These are phyloP conservation scores for Cicer chorassanicum DNA, from an alignment of 306 rosid genomes.

Conservation along the genomic window DNA sequence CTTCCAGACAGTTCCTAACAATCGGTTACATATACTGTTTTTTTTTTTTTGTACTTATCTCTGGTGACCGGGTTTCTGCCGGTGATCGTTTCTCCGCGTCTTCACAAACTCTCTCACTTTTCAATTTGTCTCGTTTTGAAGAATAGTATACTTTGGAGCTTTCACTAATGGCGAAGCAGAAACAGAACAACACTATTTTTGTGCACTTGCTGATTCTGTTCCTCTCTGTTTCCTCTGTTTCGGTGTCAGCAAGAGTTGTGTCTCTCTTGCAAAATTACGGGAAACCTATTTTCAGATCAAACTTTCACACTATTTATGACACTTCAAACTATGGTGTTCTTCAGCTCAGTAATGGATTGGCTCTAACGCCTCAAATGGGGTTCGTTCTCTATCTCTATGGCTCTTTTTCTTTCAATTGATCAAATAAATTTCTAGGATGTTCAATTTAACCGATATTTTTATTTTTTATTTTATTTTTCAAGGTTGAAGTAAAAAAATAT, in stretches of 20 bases:
- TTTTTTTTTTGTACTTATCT: background rate
- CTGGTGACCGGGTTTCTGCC: background rate
- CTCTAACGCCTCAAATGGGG: slow-evolving; percentile 97
- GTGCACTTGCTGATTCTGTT: slow-evolving; percentile 40
- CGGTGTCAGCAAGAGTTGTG: slow-evolving; percentile 48
- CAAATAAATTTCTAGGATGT: background rate
- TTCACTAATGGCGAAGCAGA: slow-evolving; percentile 56
- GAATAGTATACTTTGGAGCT: background rate
- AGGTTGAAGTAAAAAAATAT: too few relatives aligned
- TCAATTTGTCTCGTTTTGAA: background rate
- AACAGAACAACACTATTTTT: slow-evolving; percentile 36
- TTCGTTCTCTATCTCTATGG: slow-evolving; percentile 38
- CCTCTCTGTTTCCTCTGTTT: slow-evolving; percentile 45
- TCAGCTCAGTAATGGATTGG: slow-evolving; percentile 85
- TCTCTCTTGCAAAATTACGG: slow-evolving; percentile 60
- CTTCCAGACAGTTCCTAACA: background rate
- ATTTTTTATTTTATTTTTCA: background rate
- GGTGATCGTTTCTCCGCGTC: background rate
- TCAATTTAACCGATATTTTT: background rate
- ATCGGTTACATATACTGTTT: too few relatives aligned
- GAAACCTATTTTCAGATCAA: slow-evolving; percentile 56
- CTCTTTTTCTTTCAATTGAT: background rate
- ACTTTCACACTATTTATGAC: slow-evolving; percentile 62
- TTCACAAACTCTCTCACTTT: background rate
- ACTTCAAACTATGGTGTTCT: slow-evolving; percentile 78